Base-by-base conservation (phyloP, 1,284 basidiomycete species). In the Abortiporus biennis region DNA sequence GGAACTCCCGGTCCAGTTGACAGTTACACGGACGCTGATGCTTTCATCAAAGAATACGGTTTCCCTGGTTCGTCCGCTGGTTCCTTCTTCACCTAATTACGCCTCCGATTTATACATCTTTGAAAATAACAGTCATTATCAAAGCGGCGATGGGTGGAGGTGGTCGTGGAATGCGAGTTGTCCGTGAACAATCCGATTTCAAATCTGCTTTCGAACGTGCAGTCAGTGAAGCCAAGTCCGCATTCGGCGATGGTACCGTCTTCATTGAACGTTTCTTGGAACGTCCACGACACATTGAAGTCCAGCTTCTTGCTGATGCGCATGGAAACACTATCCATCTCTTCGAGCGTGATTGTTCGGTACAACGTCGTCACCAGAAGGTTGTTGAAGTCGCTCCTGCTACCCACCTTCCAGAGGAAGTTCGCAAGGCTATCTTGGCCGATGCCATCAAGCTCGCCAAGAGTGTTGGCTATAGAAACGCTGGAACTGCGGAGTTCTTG, bases 71-170 rank as follows among this genome's bases (percentile, higher is more conserved):
- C 59, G 67, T 58, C 27, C 20, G 23, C 30, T 39, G 5, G n/a
- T n/a, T 19, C 6, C n/a, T 31, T 22, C 25, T 27, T 22, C 16
- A 20, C 17, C 34, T 16, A 11, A 20, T 40, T 27, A 36, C 19
- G 22, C 3, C 3, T 19, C 20, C n/a, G 15, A 19, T 36, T 16
- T 6, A 29, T 29, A n/a, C 27, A n/a, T 9, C 27, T 9, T 29
- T 29, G 9, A n/a, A 9, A n/a, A n/a, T 6, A 16, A 36, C 46
- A 86, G 90, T 94, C 38, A 94, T 95, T 62, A 94, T 96, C 77
- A 96, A 97, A 69, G 94, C 94, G 37, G 94, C 94, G 19, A 96
- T 97, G 92, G 95, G 95, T 47, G 95, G 95, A 53, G 95, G 95
- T 59, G 95, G 95, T 45, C 89, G 94, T 58, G 95, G 95, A 51